A percentile compares a stretch with the other conserved stretches of the same genome.
Conservation (phyloP, 2,329 filamentous ascomycete genomes). For the Periglandula ipomoeae region DNA sequence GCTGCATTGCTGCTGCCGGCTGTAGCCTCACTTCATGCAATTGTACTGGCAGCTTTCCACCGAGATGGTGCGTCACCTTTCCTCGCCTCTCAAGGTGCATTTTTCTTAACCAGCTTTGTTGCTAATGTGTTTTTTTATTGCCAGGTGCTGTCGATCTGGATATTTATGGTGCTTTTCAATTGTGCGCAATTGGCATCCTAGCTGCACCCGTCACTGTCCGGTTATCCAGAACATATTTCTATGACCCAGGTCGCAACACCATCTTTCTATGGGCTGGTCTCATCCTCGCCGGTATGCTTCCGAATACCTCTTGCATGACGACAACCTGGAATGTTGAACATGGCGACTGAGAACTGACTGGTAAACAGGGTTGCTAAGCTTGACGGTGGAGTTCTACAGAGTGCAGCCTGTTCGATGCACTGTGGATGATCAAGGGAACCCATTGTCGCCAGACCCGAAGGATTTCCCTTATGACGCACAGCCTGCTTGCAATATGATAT, state of each 20-base stretch:
- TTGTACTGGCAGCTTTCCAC: slow-evolving; percentile 51
- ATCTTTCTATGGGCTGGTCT: slow-evolving; percentile 59
- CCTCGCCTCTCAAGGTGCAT: neutral
- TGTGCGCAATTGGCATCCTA: slow-evolving; percentile 57
- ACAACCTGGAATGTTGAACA: neutral
- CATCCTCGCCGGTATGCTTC: slow-evolving; percentile 43
- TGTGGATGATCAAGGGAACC: slow-evolving; percentile 25
- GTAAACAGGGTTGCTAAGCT: slow-evolving; percentile 42
- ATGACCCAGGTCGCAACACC: slow-evolving; percentile 52
- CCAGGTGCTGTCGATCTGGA: slow-evolving; percentile 58
- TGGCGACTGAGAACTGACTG: neutral
- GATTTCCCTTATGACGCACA: slow-evolving; percentile 35
- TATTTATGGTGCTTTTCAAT: slow-evolving; percentile 57
- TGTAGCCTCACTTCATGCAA: slow-evolving; percentile 53
- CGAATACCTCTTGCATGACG: neutral
- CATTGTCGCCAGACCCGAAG: slow-evolving; percentile 23
- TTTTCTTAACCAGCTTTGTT: too few relatives aligned
- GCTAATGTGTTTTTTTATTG: too few relatives aligned
- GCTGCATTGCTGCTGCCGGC: slow-evolving; percentile 54
- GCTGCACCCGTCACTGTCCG: slow-evolving; percentile 54
- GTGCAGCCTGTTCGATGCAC: slow-evolving; percentile 34
- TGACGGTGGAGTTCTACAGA: slow-evolving; percentile 57
- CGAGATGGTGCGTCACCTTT: slow-evolving; percentile 38
- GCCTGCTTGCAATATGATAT: slow-evolving; percentile 37
- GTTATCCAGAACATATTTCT: slow-evolving; percentile 54